Evolutionary conservation across 345 rosid genomes (phyloP), one percentile per base, ranked within the genome.

Genomic region (Euphorbia pulcherrima): DNA sequence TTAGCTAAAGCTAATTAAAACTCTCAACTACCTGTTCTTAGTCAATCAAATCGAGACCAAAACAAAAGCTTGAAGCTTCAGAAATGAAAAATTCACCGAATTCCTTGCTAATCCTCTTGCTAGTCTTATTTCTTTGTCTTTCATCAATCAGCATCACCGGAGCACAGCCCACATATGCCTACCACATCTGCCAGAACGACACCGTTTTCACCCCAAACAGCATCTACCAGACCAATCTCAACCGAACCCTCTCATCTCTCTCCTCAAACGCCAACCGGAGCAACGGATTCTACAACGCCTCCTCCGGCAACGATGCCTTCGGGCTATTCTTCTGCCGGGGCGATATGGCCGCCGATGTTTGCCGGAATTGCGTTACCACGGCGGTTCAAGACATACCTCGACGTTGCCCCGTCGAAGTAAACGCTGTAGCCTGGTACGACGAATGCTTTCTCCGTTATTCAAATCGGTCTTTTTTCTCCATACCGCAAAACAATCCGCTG

Each of bases 261-360:
- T 56, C 83, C 56, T 65, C 79, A 59, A 68, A 59, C 21, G 48
- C 70, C 13, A 6, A 74, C 50, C 14, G 10, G 44, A 6, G 3
- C 14, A 39, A 6, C 3, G 69, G 75, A 3, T 82, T 73, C 76
- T 50, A 67, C 65, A 68, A 24, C 56, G 26, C 71, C 46, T 64
- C 77, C 11, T 48, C 61, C 0, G 81, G 83, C 13, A 59, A 74
- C 28, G 37, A 41, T 7, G 65, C 40, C 63, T 48, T 74, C 39
- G 69, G 80, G 39, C 77, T 78, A 41, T 83, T 67, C 69, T 79
- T 83, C 18, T 80, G 86, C 68, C 72, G 79, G 0, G 84, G 81
- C 0, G 82, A 83, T 55, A 48, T 26, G 17, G 6, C 68, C 54
- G 3, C 51, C 9, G 26, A 35, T 20, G 16, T 0, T 0, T 83